Conservation (phyloP, 1,139 yeast genomes). For the Candida tetrigidarum region DNA sequence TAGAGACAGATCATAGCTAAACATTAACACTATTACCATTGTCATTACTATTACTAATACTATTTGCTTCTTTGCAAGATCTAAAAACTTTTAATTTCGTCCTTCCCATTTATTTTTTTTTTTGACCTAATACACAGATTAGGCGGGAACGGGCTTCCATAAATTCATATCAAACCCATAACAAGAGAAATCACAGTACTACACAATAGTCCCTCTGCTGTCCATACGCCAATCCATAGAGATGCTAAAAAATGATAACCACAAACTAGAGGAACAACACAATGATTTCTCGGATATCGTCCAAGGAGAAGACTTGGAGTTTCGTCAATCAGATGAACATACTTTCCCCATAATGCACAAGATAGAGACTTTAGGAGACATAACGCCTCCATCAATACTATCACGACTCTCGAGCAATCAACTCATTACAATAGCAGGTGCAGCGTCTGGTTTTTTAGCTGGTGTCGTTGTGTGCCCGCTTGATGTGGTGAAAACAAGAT, state of each 20-base stretch:
- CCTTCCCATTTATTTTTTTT: neutral
- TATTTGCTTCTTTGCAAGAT: too few relatives aligned
- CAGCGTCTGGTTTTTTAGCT: conserved; percentile 50
- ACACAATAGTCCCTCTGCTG: too few relatives aligned
- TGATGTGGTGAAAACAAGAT: conserved; percentile 50
- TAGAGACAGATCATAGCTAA: neutral
- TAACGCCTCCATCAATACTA: conserved; percentile 28
- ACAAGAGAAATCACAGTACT: neutral
- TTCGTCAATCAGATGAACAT: conserved; percentile 27
- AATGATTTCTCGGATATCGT: conserved; percentile 39
- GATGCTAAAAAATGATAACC: conserved; percentile 4
- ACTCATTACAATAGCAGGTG: conserved; percentile 47
- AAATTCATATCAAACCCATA: neutral
- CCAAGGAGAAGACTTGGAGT: conserved; percentile 46
- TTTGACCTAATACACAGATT: too few relatives aligned
- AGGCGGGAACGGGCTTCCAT: conserved; percentile 3
- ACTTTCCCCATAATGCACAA: conserved; percentile 29
- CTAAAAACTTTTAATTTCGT: neutral
- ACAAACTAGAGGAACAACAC: conserved; percentile 1
- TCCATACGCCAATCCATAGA: too few relatives aligned
- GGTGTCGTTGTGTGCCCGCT: conserved; percentile 53
- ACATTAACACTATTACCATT: neutral
- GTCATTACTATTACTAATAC: neutral
- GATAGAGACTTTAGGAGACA: conserved; percentile 24
- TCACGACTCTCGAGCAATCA: conserved; percentile 34